Conservation (phyloP, 345 rosid species). For the Lepidium sativum region DNA sequence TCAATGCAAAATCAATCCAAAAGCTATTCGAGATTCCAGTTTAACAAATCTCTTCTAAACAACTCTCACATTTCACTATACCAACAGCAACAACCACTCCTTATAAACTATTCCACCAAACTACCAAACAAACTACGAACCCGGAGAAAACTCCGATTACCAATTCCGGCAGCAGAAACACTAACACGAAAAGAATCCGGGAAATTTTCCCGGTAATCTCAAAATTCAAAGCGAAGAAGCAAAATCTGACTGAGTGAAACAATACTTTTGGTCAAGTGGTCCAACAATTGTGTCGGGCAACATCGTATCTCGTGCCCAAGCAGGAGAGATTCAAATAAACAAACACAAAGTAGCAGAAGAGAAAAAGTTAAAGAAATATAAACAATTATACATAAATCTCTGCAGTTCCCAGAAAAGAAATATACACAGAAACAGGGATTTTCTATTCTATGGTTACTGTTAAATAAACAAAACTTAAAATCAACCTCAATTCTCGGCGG, state of each 20-base stretch:
- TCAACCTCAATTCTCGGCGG: conserved; percentile 3
- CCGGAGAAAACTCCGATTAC: not conserved
- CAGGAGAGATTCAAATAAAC: conserved; percentile 20
- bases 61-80: conserved; percentile 7
- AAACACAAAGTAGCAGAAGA: conserved; percentile 5
- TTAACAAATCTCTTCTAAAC: not conserved
- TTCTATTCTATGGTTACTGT: not conserved
- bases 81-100: conserved; percentile 7
- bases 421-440: not conserved
- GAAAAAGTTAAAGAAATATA: not conserved
- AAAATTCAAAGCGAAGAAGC: conserved; percentile 17
- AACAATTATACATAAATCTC: conserved; percentile 3
- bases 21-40: not conserved
- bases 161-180: not conserved
- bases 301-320: conserved; percentile 18
- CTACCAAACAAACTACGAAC: too few relatives aligned
- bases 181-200: not conserved
- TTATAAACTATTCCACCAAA: not conserved
- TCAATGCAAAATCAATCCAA: not conserved
- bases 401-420: not conserved
- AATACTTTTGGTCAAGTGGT: not conserved
- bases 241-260: not conserved
- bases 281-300: conserved; percentile 13
- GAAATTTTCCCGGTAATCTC: not conserved
- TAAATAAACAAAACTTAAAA: not conserved